Evolutionary conservation across 306 rosid species (phyloP).

Genomic region (Hylodesmum podocarpum): DNA sequence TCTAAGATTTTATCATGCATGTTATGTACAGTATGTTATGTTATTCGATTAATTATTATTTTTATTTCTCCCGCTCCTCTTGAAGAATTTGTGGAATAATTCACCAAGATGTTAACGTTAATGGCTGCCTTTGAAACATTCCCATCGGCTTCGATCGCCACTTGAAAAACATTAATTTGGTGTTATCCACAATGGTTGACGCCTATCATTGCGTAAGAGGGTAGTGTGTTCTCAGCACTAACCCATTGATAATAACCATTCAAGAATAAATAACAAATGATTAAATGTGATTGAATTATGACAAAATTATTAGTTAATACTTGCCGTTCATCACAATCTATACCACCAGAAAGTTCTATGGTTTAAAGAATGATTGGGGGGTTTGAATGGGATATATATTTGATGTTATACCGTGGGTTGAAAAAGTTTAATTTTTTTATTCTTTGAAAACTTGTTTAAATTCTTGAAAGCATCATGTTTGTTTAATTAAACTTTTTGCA

Average conservation of each 20-base stretch:
- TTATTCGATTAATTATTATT: too few relatives aligned
- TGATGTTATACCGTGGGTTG: neutral
- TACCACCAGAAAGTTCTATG: neutral
- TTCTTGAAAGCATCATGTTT: too few relatives aligned
- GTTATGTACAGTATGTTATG: too few relatives aligned
- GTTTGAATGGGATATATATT: too few relatives aligned
- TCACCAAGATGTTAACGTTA: neutral
- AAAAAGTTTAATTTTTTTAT: neutral
- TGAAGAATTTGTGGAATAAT: neutral
- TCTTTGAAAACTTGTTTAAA: neutral
- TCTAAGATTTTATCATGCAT: too few relatives aligned
- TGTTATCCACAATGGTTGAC: neutral
- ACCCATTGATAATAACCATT: neutral
- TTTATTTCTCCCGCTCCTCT: neutral
- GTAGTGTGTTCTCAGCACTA: neutral
- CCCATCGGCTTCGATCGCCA: slow-evolving; percentile 10
- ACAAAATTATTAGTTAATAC: neutral
- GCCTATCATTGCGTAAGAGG: neutral
- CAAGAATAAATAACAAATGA: neutral
- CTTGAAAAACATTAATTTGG: slow-evolving; percentile 8
- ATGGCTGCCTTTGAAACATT: neutral
- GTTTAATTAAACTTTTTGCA: neutral
- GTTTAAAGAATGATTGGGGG: too few relatives aligned
- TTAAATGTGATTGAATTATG: neutral
- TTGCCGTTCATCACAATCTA: neutral